These are phyloP conservation scores for Talaromyces atroroseus DNA, from an alignment of 2,329 filamentous ascomycete species.

Conservation along the genomic window DNA sequence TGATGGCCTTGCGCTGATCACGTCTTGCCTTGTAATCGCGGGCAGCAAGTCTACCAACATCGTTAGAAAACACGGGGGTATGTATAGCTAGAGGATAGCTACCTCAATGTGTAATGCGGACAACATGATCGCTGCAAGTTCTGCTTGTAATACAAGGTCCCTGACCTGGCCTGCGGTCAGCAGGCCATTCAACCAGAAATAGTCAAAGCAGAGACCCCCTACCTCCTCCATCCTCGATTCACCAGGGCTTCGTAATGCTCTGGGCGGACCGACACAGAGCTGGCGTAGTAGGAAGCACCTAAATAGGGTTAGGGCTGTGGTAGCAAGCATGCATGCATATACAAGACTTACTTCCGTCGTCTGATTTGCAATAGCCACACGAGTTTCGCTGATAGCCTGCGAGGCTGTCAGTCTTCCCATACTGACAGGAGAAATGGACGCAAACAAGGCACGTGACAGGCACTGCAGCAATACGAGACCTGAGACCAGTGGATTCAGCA, in stretches of 20 bases:
- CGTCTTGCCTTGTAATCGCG: conserved; percentile 38
- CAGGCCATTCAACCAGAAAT: conserved; percentile 8
- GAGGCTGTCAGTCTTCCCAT: conserved; percentile 3
- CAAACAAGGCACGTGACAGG: background rate
- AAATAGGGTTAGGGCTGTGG: conserved; percentile 5
- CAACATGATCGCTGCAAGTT: conserved; percentile 74
- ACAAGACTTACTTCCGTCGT: conserved; percentile 38
- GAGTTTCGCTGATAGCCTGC: conserved; percentile 43
- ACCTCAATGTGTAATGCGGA: conserved; percentile 64
- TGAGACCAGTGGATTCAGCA: conserved; percentile 28
- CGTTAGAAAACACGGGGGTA: background rate
- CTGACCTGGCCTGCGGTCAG: conserved; percentile 32
- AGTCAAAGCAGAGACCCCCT: conserved; percentile 5
- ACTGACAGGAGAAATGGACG: background rate
- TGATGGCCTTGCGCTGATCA: conserved; percentile 45
- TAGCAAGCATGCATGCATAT: background rate
- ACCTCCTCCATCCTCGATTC: conserved; percentile 47
- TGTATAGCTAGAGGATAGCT: background rate
- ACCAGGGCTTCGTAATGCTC: conserved; percentile 45
- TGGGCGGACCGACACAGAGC: conserved; percentile 38
- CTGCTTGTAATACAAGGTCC: conserved; percentile 46
- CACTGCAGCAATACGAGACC: background rate
- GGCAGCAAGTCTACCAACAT: conserved; percentile 34
- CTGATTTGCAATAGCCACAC: conserved; percentile 46
- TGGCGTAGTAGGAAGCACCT: conserved; percentile 45